Evolutionary conservation across 495 filamentous ascomycete species (phyloP).

Genomic region (Penicillium soppii): DNA sequence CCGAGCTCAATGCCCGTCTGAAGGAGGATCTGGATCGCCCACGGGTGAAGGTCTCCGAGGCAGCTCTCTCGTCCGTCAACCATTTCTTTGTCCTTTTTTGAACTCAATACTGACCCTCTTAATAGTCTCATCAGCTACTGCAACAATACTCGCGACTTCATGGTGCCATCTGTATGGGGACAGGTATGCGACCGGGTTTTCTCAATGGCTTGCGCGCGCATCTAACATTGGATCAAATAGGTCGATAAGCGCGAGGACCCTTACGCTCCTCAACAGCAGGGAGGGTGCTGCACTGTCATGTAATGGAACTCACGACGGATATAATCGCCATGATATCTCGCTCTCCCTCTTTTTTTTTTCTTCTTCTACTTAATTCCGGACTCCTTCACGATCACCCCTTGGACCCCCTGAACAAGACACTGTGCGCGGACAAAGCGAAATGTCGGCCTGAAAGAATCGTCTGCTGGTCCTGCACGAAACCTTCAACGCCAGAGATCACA

Average conservation of each 20-base stretch:
- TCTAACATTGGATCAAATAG: conserved; percentile 36
- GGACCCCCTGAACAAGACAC: conserved; percentile 11
- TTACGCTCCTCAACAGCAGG: conserved; percentile 88
- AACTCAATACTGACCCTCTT: conserved; percentile 1
- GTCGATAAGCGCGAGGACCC: conserved; percentile 91
- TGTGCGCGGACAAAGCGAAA: conserved; percentile 16
- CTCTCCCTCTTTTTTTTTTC: conserved; percentile 18
- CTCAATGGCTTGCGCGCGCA: conserved; percentile 9
- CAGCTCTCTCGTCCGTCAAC: conserved; percentile 77
- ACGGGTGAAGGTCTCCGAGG: conserved; percentile 92
- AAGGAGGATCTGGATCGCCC: conserved; percentile 93
- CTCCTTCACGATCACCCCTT: conserved; percentile 19
- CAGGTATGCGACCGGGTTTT: conserved; percentile 56
- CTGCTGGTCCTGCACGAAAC: conserved; percentile 48
- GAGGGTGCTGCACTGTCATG: conserved; percentile 93
- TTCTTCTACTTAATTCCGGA: conserved; percentile 25
- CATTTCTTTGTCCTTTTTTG: neutral
- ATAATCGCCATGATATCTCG: conserved; percentile 36
- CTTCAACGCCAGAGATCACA: conserved; percentile 10
- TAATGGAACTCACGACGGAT: conserved; percentile 52
- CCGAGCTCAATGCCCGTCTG: conserved; percentile 91
- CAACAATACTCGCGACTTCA: conserved; percentile 94
- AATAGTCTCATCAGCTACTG: conserved; percentile 91
- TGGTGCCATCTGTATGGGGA: conserved; percentile 98
- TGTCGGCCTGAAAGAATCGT: conserved; percentile 25